Percentiles rank a stretch among this genome's conserved stretches.
Evolutionary conservation across 2,329 filamentous ascomycete genomes (phyloP).

Genomic region (Botrytis cinerea): DNA sequence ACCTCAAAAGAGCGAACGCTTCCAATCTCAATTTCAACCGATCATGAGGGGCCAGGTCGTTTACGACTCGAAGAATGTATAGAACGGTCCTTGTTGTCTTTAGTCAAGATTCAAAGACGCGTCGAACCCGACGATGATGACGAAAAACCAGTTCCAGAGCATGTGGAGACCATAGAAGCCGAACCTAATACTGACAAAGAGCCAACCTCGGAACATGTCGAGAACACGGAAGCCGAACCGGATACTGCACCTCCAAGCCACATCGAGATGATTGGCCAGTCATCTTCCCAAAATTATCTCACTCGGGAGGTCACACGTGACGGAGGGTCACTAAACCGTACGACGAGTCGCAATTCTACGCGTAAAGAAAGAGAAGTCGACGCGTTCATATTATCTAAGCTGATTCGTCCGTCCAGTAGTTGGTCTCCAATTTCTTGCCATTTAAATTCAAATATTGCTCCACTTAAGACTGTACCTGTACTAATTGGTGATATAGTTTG

Average conservation of each 20-base stretch:
- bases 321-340: slow-evolving; percentile 43
- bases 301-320: slow-evolving; percentile 19
- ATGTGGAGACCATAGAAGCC: slow-evolving; percentile 34
- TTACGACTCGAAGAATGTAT: slow-evolving; percentile 88
- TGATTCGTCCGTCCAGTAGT: slow-evolving; percentile 86
- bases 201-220: slow-evolving; percentile 31
- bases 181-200: slow-evolving; percentile 28
- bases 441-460: slow-evolving; percentile 29
- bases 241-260: slow-evolving; percentile 33
- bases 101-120: slow-evolving; percentile 84
- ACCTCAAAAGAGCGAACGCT: slow-evolving; percentile 89
- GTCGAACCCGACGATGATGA: slow-evolving; percentile 49
- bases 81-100: slow-evolving; percentile 86
- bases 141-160: slow-evolving; percentile 33
- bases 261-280: not conserved
- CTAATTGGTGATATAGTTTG: slow-evolving; percentile 63
- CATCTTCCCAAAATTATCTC: not conserved
- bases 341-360: slow-evolving; percentile 35
- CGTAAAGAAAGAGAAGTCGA: slow-evolving; percentile 50
- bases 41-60: slow-evolving; percentile 49
- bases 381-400: slow-evolving; percentile 86
- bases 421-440: slow-evolving; percentile 46
- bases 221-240: slow-evolving; percentile 31
- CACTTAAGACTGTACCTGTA: slow-evolving; percentile 25
- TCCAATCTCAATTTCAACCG: slow-evolving; percentile 84